Conservation (phyloP, 2,329 filamentous ascomycete genomes). For the Orbilia brochopaga region DNA sequence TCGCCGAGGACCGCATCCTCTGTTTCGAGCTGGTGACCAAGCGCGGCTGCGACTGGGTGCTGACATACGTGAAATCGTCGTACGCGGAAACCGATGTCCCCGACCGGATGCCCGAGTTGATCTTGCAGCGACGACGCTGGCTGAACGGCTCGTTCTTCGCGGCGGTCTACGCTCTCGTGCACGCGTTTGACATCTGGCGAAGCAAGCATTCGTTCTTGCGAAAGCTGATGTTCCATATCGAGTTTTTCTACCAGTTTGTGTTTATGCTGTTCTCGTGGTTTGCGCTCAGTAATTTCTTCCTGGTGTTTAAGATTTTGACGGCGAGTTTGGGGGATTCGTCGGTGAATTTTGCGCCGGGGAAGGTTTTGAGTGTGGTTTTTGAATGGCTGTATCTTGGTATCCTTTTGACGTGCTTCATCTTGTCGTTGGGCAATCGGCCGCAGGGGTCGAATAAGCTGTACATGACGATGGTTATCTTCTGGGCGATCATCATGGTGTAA, state of each 20-base stretch:
- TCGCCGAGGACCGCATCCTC: conserved; percentile 97
- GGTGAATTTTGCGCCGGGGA: conserved; percentile 77
- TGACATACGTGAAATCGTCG: conserved; percentile 98
- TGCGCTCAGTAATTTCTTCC: conserved; percentile 96
- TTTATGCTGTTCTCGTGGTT: conserved; percentile 99
- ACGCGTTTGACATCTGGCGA: conserved; percentile 95
- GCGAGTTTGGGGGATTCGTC: conserved; percentile 74
- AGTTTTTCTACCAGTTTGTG: conserved; percentile 91
- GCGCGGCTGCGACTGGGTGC: conserved; percentile 93
- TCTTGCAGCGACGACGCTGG: conserved; percentile 94
- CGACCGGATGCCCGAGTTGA: conserved; percentile 89
- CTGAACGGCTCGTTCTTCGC: conserved; percentile 98
- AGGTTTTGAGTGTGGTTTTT: conserved; percentile 84
- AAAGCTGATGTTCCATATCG: conserved; percentile 87
- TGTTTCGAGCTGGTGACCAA: conserved; percentile 98
- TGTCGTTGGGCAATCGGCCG: conserved; percentile 91
- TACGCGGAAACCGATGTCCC: conserved; percentile 97
- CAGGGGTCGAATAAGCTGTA: conserved; percentile 93
- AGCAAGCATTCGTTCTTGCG: conserved; percentile 86
- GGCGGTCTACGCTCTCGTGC: conserved; percentile 89
- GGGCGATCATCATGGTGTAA: conserved; percentile 91
- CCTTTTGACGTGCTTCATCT: conserved; percentile 90
- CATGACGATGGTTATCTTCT: conserved; percentile 98
- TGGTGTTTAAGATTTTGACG: conserved; percentile 96
- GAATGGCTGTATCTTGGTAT: conserved; percentile 95